Evolutionary conservation across 1,284 basidiomycete species (phyloP).

Genomic region (Fomitopsis schrenkii): DNA sequence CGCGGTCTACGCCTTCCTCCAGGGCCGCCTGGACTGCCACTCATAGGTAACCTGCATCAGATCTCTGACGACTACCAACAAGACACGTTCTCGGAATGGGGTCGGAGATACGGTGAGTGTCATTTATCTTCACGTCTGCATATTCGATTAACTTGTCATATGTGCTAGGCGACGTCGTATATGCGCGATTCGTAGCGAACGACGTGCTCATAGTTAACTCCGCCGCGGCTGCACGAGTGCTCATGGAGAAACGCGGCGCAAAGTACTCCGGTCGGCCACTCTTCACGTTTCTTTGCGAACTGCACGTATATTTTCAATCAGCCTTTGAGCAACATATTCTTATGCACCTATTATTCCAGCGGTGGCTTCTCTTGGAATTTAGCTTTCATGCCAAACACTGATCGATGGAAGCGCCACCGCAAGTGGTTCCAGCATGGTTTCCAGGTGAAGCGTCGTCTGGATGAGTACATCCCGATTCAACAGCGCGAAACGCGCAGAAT

Average conservation of each 20-base stretch:
- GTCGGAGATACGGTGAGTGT: conserved; percentile 9
- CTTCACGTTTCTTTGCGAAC: background rate
- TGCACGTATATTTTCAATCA: background rate
- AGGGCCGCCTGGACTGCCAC: conserved; percentile 40
- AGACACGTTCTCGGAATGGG: conserved; percentile 31
- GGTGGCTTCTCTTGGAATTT: conserved; percentile 24
- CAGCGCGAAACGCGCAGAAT: conserved; percentile 22
- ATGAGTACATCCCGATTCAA: conserved; percentile 23
- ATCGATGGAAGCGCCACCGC: conserved; percentile 26
- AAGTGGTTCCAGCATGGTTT: conserved; percentile 27
- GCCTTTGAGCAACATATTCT: background rate
- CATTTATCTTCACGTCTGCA: conserved; percentile 29
- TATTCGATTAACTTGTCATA: background rate
- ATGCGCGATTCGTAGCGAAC: conserved; percentile 15
- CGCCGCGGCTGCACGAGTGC: conserved; percentile 29
- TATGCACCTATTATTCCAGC: background rate
- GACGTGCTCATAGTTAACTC: conserved; percentile 35
- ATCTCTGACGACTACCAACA: conserved; percentile 36
- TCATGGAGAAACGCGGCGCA: conserved; percentile 36
- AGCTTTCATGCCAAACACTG: conserved; percentile 24
- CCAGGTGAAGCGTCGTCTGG: conserved; percentile 16
- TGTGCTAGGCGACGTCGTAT: conserved; percentile 15
- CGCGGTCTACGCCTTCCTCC: conserved; percentile 28
- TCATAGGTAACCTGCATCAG: conserved; percentile 48
- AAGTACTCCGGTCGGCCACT: conserved; percentile 35